Percentiles rank a stretch among this genome's conserved stretches.
Evolutionary conservation across 352 stramenopile species (phyloP).

Genomic region (Hyaloperonospora arabidopsidis): DNA sequence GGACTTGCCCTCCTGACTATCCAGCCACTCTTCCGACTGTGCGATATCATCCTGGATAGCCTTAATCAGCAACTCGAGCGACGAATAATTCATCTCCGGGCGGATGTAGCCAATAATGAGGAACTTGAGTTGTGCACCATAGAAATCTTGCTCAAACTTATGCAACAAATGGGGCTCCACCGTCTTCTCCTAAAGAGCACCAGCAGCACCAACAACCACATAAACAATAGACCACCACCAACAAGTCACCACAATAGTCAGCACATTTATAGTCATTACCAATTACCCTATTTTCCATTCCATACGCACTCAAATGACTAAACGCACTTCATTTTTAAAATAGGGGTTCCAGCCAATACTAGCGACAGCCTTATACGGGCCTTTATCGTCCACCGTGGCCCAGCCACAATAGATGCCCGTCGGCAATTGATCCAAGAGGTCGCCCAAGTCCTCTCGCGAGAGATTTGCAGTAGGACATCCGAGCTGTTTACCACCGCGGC

Average conservation of each 20-base stretch:
- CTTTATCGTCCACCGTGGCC: conserved; percentile 79
- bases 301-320: too few species aligned
- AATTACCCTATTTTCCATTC: too few species aligned
- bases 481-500: conserved; percentile 92
- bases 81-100: conserved; percentile 91
- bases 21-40: conserved; percentile 61
- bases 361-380: conserved; percentile 90
- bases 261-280: too few species aligned
- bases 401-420: conserved; percentile 94
- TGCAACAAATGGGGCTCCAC: conserved; percentile 94
- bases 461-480: conserved; percentile 95
- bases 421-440: conserved; percentile 62
- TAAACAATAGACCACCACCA: background rate
- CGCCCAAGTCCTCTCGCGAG: conserved; percentile 74
- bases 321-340: conserved; percentile 88
- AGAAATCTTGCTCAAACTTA: conserved; percentile 92
- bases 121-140: conserved; percentile 89
- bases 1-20: conserved; percentile 46
- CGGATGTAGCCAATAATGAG: conserved; percentile 89
- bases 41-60: conserved; percentile 86
- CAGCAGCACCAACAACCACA: background rate
- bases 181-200: conserved; percentile 83
- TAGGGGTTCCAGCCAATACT: conserved; percentile 95
- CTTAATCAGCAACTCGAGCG: conserved; percentile 88
- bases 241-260: conserved; percentile 13